Evolutionary conservation across 2,329 filamentous ascomycete genomes (phyloP).

Genomic region (Clarireedia sp.): DNA sequence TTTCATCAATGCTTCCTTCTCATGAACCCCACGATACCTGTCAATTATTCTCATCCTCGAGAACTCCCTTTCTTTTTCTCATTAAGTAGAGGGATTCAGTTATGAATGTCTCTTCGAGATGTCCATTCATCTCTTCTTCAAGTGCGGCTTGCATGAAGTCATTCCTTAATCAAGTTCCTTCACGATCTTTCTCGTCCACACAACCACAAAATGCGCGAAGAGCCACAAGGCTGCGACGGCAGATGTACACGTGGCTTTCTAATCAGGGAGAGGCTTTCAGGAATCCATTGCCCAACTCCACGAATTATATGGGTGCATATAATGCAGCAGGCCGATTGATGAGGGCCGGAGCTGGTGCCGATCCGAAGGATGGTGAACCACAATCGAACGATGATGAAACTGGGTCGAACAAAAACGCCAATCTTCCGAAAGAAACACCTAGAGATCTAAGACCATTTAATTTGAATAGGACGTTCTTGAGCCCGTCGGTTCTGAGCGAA

Average conservation of each 20-base stretch:
- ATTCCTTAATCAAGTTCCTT: slow-evolving; percentile 16
- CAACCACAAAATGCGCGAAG: slow-evolving; percentile 17
- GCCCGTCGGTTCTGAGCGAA: slow-evolving; percentile 56
- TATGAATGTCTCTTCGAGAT: slow-evolving; percentile 27
- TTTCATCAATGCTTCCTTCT: not conserved
- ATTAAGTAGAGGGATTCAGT: slow-evolving; percentile 4
- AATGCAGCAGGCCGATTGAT: slow-evolving; percentile 22
- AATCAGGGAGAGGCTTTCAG: slow-evolving; percentile 21
- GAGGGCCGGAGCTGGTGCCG: slow-evolving; percentile 16
- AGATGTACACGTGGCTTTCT: slow-evolving; percentile 27
- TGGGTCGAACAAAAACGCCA: slow-evolving; percentile 7
- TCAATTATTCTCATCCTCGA: not conserved
- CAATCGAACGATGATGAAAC: slow-evolving; percentile 2
- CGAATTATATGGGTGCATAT: slow-evolving; percentile 30
- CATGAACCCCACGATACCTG: slow-evolving; percentile 6
- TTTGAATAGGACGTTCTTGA: slow-evolving; percentile 50
- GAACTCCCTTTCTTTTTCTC: not conserved
- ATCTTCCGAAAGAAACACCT: slow-evolving; percentile 16
- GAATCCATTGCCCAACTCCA: slow-evolving; percentile 23
- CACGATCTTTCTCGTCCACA: slow-evolving; percentile 28
- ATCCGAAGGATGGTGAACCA: not conserved
- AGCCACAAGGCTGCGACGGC: slow-evolving; percentile 24
- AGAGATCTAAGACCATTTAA: slow-evolving; percentile 47
- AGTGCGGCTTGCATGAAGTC: slow-evolving; percentile 18
- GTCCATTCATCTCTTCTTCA: slow-evolving; percentile 16